Evolutionary conservation across 1,139 yeast genomes (phyloP).

Genomic region (Scheffersomyces quercinus): DNA sequence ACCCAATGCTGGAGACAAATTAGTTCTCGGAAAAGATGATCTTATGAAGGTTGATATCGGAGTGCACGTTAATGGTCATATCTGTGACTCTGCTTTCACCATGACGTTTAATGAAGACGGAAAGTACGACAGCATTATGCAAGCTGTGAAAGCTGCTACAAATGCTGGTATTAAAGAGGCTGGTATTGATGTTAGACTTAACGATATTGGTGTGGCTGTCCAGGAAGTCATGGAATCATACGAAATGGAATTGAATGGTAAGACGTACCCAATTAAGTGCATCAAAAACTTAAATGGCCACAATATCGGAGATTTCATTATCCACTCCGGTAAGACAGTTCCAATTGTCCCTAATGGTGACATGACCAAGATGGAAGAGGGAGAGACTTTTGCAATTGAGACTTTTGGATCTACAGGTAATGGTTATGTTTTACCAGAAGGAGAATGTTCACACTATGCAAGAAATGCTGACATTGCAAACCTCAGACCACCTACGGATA

Average conservation of each 20-base stretch:
- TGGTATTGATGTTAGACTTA: conserved; percentile 92
- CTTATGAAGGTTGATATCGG: conserved; percentile 98
- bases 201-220: conserved; percentile 93
- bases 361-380: conserved; percentile 97
- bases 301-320: conserved; percentile 76
- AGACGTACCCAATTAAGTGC: conserved; percentile 79
- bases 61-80: conserved; percentile 94
- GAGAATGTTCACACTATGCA: conserved; percentile 95
- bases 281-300: conserved; percentile 95
- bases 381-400: conserved; percentile 96
- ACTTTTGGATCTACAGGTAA: conserved; percentile 97
- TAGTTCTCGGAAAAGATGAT: conserved; percentile 78
- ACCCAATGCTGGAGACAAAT: conserved; percentile 92
- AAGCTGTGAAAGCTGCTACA: conserved; percentile 91
- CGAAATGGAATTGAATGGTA: conserved; percentile 89
- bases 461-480: conserved; percentile 50
- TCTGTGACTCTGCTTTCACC: conserved; percentile 94
- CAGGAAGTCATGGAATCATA: conserved; percentile 98
- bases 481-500: conserved; percentile 52
- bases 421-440: conserved; percentile 82
- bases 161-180: conserved; percentile 90
- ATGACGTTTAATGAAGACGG: conserved; percentile 70
- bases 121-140: conserved; percentile 76
- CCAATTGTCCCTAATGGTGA: conserved; percentile 95
- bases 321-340: conserved; percentile 94